Evolutionary conservation across 164 flowering plant species (phyloP), one percentile per base, ranked within the genome.

Genomic region (Liquidambar formosana): DNA sequence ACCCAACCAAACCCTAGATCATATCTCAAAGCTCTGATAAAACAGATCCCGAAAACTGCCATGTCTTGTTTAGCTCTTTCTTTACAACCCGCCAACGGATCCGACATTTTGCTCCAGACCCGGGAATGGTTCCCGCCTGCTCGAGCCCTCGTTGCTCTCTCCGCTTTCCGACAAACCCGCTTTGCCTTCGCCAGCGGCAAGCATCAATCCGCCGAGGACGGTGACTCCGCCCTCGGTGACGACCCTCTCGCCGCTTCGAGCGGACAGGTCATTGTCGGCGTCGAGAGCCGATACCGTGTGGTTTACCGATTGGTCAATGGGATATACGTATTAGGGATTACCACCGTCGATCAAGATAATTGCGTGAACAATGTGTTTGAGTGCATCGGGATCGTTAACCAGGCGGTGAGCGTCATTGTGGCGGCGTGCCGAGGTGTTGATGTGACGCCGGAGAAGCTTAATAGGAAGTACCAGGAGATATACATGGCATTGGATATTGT

Each of bases 61-160:
- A 94, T 94, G 99, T 90, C 99, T 10, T 95, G 98, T 63, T 72
- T 91, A 70, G 99, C 99, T 16, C 83, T 93, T 14, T 81, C 98
- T 11, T 82, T 95, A 12, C 99, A 95, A 67, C 99, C 99, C 12
- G 62, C 84, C 43, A 91, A 89, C 45, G 99, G 98, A 66, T 79
- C 92, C 67, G 99, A 95, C 75, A 82, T 95, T 67, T 86, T 95
- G 41, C 89, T 95, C 68, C 97, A 95, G 65, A 89, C 99, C 68
- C 91, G 99, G 0, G 99, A 93, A 76, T 95, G 99, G 99, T 93
- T 93, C 71, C 97, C 99, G 0, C 99, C 98, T 0, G 85, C 99
- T 0, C 82, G 98, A 21, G 98, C 99, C 64, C 91, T 95, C 19
- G 84, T 85, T 57, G 99, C 97, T 33, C 83, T 93, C 62, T 82